Evolutionary conservation across 2,329 filamentous ascomycete genomes (phyloP).

Genomic region (Aspergillus sp.): DNA sequence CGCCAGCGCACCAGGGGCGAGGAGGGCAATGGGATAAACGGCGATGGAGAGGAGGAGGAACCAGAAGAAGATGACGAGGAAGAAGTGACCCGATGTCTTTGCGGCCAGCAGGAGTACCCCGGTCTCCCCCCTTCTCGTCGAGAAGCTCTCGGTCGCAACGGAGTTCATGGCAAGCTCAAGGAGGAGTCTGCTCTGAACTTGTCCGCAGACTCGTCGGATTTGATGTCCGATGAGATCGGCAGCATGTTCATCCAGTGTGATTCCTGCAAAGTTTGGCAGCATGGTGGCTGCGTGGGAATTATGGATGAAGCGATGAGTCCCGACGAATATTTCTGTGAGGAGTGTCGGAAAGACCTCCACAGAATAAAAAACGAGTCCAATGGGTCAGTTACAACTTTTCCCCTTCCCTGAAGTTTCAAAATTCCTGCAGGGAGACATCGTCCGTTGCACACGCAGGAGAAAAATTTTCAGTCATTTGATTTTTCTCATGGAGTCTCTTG

Average conservation of each 20-base stretch:
- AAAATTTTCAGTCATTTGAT: not conserved
- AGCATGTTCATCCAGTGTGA: slow-evolving; percentile 98
- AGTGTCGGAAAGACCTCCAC: slow-evolving; percentile 89
- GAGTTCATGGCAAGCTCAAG: slow-evolving; percentile 52
- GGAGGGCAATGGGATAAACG: slow-evolving; percentile 57
- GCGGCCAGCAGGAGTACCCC: slow-evolving; percentile 91
- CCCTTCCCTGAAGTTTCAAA: not conserved
- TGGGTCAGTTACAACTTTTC: slow-evolving; percentile 64
- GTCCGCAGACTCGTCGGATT: slow-evolving; percentile 59
- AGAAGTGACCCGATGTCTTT: slow-evolving; percentile 93
- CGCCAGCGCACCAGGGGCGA: slow-evolving; percentile 73
- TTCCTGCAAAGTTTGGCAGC: slow-evolving; percentile 97
- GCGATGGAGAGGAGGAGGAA: slow-evolving; percentile 52
- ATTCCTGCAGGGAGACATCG: not conserved
- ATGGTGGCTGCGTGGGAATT: slow-evolving; percentile 95
- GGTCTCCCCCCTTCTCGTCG: slow-evolving; percentile 67
- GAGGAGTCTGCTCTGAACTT: slow-evolving; percentile 58
- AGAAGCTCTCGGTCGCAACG: slow-evolving; percentile 54
- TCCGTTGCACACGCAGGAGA: not conserved
- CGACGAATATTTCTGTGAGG: slow-evolving; percentile 97
- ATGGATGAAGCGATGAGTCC: slow-evolving; percentile 90
- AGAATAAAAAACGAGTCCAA: slow-evolving; percentile 76
- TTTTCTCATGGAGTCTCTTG: not conserved
- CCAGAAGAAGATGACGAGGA: slow-evolving; percentile 74
- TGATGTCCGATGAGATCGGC: slow-evolving; percentile 78